phyloP scores from a whole-genome alignment of 2,329 filamentous ascomycete species.

The Colletotrichum orchidophilum region DNA sequence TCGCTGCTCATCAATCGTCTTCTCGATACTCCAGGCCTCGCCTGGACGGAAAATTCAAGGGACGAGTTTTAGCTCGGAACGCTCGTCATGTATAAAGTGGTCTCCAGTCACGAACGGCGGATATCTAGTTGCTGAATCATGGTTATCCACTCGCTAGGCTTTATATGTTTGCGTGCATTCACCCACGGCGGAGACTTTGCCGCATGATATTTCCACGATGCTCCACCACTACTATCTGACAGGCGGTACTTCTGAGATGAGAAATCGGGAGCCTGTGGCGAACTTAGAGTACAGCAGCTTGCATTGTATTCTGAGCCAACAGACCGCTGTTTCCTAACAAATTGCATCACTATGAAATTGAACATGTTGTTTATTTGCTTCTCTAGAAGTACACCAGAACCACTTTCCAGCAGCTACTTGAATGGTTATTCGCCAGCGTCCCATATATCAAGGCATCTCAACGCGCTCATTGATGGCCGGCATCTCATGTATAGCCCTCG shows the following conservation, averaged over 20 bases:
- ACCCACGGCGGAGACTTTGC: too few relatives aligned
- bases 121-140: too few relatives aligned
- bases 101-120: too few relatives aligned
- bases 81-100: too few relatives aligned
- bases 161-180: too few relatives aligned
- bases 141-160: too few relatives aligned
- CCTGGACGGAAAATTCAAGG: not conserved
- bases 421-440: not conserved
- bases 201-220: too few relatives aligned
- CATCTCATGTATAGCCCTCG: constrained; percentile 22
- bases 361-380: not conserved
- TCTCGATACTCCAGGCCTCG: not conserved
- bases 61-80: too few relatives aligned
- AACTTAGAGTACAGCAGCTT: too few relatives aligned
- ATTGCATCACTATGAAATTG: not conserved
- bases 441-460: not conserved
- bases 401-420: not conserved
- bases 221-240: too few relatives aligned
- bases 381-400: not conserved
- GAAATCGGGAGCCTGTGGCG: too few relatives aligned
- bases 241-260: too few relatives aligned
- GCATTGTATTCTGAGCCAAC: not conserved
- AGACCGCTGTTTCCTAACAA: not conserved
- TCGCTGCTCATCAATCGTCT: not conserved
- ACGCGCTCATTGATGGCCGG: constrained; percentile 18